These are phyloP conservation scores for Gaultheria prostrata DNA, from an alignment of 148 eudicot species.

Conservation along the genomic window DNA sequence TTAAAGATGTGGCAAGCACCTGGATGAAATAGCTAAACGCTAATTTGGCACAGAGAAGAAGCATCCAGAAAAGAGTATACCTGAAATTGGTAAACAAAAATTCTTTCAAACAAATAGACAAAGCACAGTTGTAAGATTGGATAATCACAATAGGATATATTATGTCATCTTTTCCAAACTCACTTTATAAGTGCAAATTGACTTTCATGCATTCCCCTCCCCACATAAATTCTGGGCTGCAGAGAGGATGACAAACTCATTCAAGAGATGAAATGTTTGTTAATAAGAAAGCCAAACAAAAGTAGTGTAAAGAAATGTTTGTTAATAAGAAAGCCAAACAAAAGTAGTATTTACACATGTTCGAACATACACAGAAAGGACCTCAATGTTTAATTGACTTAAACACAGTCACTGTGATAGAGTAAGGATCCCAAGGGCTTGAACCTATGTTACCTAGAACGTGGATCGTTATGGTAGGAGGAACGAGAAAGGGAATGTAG, in stretches of 20 bases:
- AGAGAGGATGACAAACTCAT: conserved; percentile 16
- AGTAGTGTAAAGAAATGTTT: background rate
- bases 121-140: background rate
- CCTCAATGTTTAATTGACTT: background rate
- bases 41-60: conserved; percentile 49
- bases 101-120: background rate
- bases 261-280: background rate
- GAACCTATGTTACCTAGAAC: background rate
- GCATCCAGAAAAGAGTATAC: conserved; percentile 59
- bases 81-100: conserved; percentile 28
- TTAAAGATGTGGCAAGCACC: conserved; percentile 32
- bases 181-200: conserved; percentile 58
- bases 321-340: background rate
- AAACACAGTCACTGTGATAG: background rate
- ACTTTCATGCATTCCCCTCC: conserved; percentile 75
- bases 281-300: background rate
- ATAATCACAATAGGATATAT: background rate
- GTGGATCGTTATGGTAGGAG: no score
- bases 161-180: background rate
- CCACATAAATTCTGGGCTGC: conserved; percentile 73
- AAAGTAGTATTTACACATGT: background rate
- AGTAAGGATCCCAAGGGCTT: background rate
- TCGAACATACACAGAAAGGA: background rate
- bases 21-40: conserved; percentile 58
- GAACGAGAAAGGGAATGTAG: no score